Base-by-base conservation (phyloP, 805 yeast genomes). In the Metschnikowia sp. region DNA sequence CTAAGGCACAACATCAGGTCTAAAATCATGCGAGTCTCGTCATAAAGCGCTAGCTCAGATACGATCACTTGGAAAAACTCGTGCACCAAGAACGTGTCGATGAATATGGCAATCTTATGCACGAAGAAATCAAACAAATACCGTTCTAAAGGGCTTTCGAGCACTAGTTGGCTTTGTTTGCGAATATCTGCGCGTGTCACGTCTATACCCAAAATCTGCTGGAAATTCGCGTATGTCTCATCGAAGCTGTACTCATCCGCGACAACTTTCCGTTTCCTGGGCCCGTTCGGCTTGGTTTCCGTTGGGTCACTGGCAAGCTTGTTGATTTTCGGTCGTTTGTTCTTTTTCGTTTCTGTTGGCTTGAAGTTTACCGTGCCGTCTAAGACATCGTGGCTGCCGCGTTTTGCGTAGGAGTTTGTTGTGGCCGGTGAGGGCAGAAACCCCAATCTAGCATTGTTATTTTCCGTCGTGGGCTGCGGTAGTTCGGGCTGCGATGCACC, bases 11-110 rank as follows among this genome's bases (percentile, higher is more conserved):
- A 62, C 38, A 71, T 65, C n/a, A 71, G 57, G 53, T 65, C 62
- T 15, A 66, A 40, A n/a, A 71, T 57, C 68, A 70, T 63, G 22
- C 67, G 58, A 2, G 75, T 67, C 9, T 70, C 74, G 45, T 71
- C 75, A 40, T 60, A 52, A 19, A 71, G 52, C 4, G 75, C 73
- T 48, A 71, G 45, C 43, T 66, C 67, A 3, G 74, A 63, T 1
- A 71, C 58, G 3, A 71, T 55, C 29, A 60, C 61, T 30, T 58
- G 55, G 49, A 67, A 71, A 12, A 60, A 54, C 19, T 62, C 62
- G 19, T 57, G 58, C 1, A 62, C 61, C 39, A 69, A 54, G 39
- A 68, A 68, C 35, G 66, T 58, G 46, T 71, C 75, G 42, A 70
- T 57, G 41, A 61, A 59, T 13, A 50, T 48, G 4, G 73, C 59